Evolutionary conservation across 1,139 yeast species (phyloP).

Genomic region (Taiozyma sp.): DNA sequence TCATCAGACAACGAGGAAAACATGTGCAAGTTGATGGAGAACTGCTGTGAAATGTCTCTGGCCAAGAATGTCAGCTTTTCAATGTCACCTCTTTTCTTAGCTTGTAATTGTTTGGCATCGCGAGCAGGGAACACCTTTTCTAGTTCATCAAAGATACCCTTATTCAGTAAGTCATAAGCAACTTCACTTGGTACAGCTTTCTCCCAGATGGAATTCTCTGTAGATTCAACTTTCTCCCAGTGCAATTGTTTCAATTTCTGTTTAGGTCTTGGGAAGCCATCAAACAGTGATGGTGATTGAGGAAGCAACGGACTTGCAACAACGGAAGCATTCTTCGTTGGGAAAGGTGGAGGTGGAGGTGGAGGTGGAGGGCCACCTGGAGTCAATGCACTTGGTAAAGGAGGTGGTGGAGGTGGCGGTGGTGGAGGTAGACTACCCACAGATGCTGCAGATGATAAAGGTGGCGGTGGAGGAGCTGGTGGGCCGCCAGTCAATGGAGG

Average conservation of each 20-base stretch:
- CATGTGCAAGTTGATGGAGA: slow-evolving; percentile 70
- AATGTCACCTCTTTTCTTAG: slow-evolving; percentile 38
- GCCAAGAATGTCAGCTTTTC: slow-evolving; percentile 58
- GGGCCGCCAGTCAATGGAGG: slow-evolving; percentile 21
- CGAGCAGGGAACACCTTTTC: slow-evolving; percentile 77
- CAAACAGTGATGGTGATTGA: slow-evolving; percentile 43
- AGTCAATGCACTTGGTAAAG: neutral
- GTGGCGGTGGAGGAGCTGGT: slow-evolving; percentile 19
- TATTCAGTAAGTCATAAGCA: slow-evolving; percentile 57
- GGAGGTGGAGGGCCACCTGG: slow-evolving; percentile 23
- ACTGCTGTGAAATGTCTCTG: slow-evolving; percentile 72
- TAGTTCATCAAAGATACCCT: slow-evolving; percentile 72
- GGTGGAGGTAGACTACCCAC: slow-evolving; percentile 24
- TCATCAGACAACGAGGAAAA: slow-evolving; percentile 50
- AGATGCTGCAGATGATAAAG: slow-evolving; percentile 21
- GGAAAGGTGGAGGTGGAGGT: slow-evolving; percentile 28
- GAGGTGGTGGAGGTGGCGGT: slow-evolving; percentile 24
- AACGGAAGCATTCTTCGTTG: slow-evolving; percentile 22
- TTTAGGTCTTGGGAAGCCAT: slow-evolving; percentile 68
- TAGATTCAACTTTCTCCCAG: slow-evolving; percentile 73
- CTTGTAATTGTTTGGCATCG: slow-evolving; percentile 53
- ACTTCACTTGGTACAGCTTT: slow-evolving; percentile 40
- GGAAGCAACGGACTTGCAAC: slow-evolving; percentile 32
- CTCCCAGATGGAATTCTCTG: slow-evolving; percentile 68
- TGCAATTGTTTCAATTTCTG: slow-evolving; percentile 76